Conservation (phyloP, 768 basidiomycete genomes). For the Tylopilus vinaceipallidus region DNA sequence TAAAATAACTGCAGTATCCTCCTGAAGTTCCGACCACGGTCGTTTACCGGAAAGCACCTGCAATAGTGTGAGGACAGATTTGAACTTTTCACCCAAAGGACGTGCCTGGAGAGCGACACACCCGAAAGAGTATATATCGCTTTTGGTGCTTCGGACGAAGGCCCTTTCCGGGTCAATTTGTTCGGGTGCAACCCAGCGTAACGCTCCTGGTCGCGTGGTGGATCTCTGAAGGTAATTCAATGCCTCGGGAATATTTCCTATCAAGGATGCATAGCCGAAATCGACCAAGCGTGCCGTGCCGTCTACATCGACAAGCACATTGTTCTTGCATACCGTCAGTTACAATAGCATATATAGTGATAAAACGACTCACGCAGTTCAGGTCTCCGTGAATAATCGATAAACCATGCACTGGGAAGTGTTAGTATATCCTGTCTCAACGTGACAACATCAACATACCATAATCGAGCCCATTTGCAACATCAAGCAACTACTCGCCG, state of each 20-base stretch:
- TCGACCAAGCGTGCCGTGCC: conserved; percentile 40
- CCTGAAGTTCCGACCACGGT: background rate
- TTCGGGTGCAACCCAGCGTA: conserved; percentile 44
- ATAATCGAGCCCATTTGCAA: conserved; percentile 12
- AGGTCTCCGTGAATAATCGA: conserved; percentile 12
- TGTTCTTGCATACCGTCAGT: conserved; percentile 5
- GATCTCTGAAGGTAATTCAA: conserved; percentile 3
- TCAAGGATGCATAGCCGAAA: conserved; percentile 37
- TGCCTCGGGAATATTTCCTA: conserved; percentile 1
- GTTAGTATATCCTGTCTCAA: too few species aligned
- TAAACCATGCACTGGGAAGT: conserved; percentile 7
- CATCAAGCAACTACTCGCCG: conserved; percentile 16
- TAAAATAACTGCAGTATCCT: conserved; percentile 5
- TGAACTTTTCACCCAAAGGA: conserved; percentile 37
- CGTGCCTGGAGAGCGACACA: conserved; percentile 34
- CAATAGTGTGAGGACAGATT: background rate
- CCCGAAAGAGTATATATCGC: conserved; percentile 15
- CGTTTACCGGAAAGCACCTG: background rate
- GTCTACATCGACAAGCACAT: conserved; percentile 10
- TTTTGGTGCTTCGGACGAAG: conserved; percentile 1
- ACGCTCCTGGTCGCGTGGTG: conserved; percentile 35
- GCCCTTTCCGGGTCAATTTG: conserved; percentile 24
- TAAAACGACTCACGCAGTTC: background rate
- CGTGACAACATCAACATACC: background rate
- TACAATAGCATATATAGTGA: background rate